Conservation (phyloP, 208 protist species). For the Wallacemonas collosoma region DNA sequence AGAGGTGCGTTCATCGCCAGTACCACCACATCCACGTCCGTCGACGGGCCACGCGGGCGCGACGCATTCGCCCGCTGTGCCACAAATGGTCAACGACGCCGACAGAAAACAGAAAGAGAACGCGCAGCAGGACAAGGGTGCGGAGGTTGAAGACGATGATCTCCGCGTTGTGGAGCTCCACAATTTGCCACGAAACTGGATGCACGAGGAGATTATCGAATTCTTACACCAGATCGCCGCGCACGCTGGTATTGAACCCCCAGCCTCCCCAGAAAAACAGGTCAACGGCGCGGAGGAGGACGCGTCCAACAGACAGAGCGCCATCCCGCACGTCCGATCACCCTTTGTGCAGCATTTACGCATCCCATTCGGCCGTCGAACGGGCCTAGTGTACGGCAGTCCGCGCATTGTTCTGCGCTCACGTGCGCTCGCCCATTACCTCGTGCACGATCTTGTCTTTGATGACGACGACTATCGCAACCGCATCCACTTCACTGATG, state of each 20-base stretch:
- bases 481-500: slow-evolving; percentile 74
- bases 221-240: slow-evolving; percentile 79
- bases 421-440: slow-evolving; percentile 49
- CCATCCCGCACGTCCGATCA: slow-evolving; percentile 44
- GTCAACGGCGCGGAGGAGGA: slow-evolving; percentile 3
- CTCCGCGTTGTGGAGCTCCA: slow-evolving; percentile 47
- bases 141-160: not conserved
- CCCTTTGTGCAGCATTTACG: slow-evolving; percentile 66
- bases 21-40: no score
- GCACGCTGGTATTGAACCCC: slow-evolving; percentile 54
- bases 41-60: no score
- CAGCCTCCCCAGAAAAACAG: slow-evolving; percentile 10
- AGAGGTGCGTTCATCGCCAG: no score
- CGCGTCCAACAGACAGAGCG: slow-evolving; percentile 19
- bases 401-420: slow-evolving; percentile 68
- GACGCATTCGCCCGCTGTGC: no score
- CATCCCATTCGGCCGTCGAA: slow-evolving; percentile 85
- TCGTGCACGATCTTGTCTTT: slow-evolving; percentile 53
- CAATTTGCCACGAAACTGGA: slow-evolving; percentile 77
- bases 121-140: no score
- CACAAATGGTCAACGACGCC: no score
- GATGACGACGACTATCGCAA: slow-evolving; percentile 75
- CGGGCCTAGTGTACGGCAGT: slow-evolving; percentile 73
- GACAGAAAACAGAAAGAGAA: no score
- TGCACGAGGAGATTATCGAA: slow-evolving; percentile 83